phyloP scores from a whole-genome alignment of 352 stramenopile genomes.

The Globisporangium heterothallicum region DNA sequence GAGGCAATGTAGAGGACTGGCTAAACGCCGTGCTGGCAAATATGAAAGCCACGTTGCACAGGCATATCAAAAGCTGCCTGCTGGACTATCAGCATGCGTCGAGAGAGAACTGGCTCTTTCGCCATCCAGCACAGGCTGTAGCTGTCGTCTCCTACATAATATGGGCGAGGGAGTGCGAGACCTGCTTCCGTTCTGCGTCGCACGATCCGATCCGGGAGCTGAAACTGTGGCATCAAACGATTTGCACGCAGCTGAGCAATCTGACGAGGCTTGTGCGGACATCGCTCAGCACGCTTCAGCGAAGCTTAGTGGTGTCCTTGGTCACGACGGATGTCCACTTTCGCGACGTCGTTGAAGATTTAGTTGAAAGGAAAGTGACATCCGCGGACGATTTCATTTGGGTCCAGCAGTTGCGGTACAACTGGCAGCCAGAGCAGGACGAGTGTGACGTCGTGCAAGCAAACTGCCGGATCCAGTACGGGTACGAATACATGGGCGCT shows the following conservation, averaged over 20 bases:
- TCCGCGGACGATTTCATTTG: constrained; percentile 63
- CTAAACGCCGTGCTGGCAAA: constrained; percentile 63
- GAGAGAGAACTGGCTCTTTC: constrained; percentile 80
- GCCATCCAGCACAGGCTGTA: constrained; percentile 88
- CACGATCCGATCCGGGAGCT: constrained; percentile 51
- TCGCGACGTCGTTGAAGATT: constrained; percentile 65
- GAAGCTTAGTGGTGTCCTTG: constrained; percentile 55
- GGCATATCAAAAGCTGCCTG: constrained; percentile 69
- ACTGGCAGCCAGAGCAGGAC: constrained; percentile 61
- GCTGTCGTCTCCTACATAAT: constrained; percentile 89
- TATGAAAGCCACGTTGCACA: constrained; percentile 70
- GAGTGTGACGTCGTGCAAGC: constrained; percentile 55
- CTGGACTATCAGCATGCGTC: constrained; percentile 84
- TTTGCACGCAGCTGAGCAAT: constrained; percentile 59
- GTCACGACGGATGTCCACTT: constrained; percentile 78
- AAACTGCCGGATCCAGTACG: constrained; percentile 74
- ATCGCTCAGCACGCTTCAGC: constrained; percentile 46
- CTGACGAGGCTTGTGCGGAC: constrained; percentile 62
- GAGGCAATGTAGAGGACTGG: constrained; percentile 87
- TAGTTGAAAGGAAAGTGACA: constrained; percentile 44
- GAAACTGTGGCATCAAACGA: constrained; percentile 58
- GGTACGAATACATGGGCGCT: constrained; percentile 92
- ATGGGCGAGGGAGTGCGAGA: constrained; percentile 66
- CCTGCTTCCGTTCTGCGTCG: constrained; percentile 46
- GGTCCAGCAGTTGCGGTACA: constrained; percentile 74